Evolutionary conservation across 169 alveolate genomes (phyloP).

Genomic region (Plasmodium berghei): DNA sequence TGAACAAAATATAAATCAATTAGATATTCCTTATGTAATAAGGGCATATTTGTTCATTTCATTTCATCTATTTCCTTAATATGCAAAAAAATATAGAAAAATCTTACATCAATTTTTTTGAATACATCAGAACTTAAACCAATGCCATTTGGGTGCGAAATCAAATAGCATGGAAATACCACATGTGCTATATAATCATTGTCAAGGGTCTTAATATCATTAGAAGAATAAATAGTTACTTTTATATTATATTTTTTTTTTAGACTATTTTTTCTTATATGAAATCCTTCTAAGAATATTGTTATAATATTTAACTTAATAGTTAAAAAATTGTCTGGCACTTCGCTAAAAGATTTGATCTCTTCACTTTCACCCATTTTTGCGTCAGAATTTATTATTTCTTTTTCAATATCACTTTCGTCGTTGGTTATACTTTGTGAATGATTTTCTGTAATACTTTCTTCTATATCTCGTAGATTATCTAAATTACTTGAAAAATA

Average conservation of each 20-base stretch:
- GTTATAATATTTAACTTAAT: constrained; percentile 51
- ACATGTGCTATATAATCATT: constrained; percentile 15
- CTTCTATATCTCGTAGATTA: constrained; percentile 9
- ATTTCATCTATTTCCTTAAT: not conserved
- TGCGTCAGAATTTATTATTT: not conserved
- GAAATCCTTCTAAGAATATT: constrained; percentile 15
- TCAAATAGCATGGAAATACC: constrained; percentile 40
- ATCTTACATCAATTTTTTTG: constrained; percentile 45
- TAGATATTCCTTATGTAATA: not conserved
- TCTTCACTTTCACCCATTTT: not conserved
- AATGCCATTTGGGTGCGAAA: constrained; percentile 50
- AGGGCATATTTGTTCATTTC: not conserved
- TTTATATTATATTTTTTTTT: constrained; percentile 23
- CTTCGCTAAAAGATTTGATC: too few species aligned
- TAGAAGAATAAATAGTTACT: constrained; percentile 46
- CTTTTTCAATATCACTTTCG: not conserved
- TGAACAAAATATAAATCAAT: not conserved
- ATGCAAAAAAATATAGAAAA: not conserved
- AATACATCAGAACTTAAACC: constrained; percentile 58
- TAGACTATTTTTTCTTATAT: constrained; percentile 26
- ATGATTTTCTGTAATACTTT: not conserved
- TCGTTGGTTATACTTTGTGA: not conserved
- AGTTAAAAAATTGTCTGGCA: constrained; percentile 4
- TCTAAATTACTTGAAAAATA: constrained; percentile 6
- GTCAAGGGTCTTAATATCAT: constrained; percentile 37